Evolutionary conservation across 176 grass and related monocot genomes (phyloP), one percentile per base, ranked within the genome.

Genomic region (Aegilops speltoides): DNA sequence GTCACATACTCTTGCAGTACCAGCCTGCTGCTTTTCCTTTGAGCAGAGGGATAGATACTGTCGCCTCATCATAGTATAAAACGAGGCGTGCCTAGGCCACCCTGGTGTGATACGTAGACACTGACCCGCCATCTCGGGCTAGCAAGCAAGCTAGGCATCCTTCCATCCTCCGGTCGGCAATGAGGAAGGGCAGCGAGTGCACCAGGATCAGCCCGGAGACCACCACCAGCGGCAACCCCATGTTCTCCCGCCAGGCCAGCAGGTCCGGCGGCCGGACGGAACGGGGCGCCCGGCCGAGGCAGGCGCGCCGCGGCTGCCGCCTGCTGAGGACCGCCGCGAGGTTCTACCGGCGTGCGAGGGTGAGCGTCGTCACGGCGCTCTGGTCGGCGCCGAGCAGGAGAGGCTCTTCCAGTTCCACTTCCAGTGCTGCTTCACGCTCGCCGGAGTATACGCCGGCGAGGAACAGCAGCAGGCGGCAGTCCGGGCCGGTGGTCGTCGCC

Each of bases 381-480:
- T 66, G 88, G 32, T 71, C 73, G 10, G 63, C 90, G n/a, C 68
- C 93, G 41, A 71, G 24, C 50, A 89, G 46, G 80, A 87, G 19
- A 68, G 14, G 41, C 1, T 81, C 77, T 48, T 22, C 88, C 31
- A 40, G 63, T 0, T 59, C 88, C 25, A 33, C 54, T 0, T 64
- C n/a, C 7, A 33, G 68, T 8, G 64, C 75, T 2, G 70, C 41
- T 5, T 65, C 76, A n/a, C 72, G 64, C 37, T 93, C 92, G 1
- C 93, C 92, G 48, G 91, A 95, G 5, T 92, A 89, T 68, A 91
- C 88, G 88, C 90, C 91, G 64, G 93, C 79, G 4, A 87, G 90
- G 81, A 81, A 85, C 60, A 82, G 86, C 32, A 85, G 82, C 11
- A 65, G 86, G 78, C 71, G 82, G 82, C 63, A 82, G 32, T 31